Evolutionary conservation across 495 filamentous ascomycete species (phyloP), one percentile per base, ranked within the genome.

Genomic region (Letharia columbiana): DNA sequence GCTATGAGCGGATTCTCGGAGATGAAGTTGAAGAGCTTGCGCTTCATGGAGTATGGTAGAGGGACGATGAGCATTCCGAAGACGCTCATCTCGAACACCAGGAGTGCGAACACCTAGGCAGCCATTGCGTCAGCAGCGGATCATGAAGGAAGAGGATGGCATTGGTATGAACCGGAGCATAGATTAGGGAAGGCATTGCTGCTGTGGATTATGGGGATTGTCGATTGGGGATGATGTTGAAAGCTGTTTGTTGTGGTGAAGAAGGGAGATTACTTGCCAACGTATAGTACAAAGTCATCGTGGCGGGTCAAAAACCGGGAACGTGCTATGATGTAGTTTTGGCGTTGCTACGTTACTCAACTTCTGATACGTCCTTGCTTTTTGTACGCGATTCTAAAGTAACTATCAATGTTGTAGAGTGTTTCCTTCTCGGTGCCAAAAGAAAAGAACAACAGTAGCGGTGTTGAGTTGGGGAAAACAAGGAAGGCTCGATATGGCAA

Each of bases 231-330:
- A 18, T 41, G 37, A 37, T 64, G 56, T 10, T 52, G 47, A 58
- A 31, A 28, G 31, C 3, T 28, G 50, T 44, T 56, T 67, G 60
- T 57, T 62, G 23, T 59, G 62, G 13, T 15, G 45, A 62, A 50
- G 31, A 64, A 54, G 33, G 39, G 20, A 57, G 54, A 18, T 62
- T 58, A 85, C 91, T 74, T 90, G 97, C 94, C 64, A 98, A 85
- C 72, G 85, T 92, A 84, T 96, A 98, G 83, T 98, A 98, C 76
- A 98, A 92, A 78, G 95, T 98, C 94, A 98, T 98, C 67, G 77
- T 88, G 84, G 70, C 73, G 70, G 70, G 63, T 65, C 41, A 60
- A 58, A 57, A 61, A 58, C 60, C 68, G 40, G 68, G 66, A 68
- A 68, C 68, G 63, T 37, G 66, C 65, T 68, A 70, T 64, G 67